These are phyloP conservation scores for Cylindricascospora bacillispora DNA, from an alignment of 1,139 yeast genomes.

Conservation along the genomic window DNA sequence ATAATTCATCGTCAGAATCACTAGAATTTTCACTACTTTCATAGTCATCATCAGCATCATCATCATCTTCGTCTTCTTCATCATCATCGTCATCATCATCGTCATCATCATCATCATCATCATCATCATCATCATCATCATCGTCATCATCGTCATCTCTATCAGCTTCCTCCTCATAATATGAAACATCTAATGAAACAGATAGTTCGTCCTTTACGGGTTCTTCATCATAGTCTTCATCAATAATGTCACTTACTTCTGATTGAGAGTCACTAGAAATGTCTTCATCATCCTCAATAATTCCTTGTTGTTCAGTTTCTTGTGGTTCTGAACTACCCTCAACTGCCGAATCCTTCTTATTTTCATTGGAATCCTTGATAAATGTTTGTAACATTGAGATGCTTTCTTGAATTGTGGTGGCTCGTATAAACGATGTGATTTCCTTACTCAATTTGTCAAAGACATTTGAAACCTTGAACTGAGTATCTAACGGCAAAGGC, in stretches of 20 bases:
- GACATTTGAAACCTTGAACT: conserved; percentile 38
- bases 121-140: conserved; percentile 6
- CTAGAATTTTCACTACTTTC: background rate
- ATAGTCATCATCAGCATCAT: background rate
- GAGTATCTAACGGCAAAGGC: conserved; percentile 56
- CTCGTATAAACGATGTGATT: conserved; percentile 29
- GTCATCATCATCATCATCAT: conserved; percentile 9
- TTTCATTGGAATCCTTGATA: conserved; percentile 8
- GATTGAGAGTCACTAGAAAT: background rate
- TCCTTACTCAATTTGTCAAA: conserved; percentile 23
- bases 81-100: conserved; percentile 13
- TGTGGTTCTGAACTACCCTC: background rate
- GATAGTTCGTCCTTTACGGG: conserved; percentile 6
- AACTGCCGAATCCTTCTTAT: background rate
- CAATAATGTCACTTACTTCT: background rate
- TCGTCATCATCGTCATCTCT: conserved; percentile 11
- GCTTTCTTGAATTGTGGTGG: conserved; percentile 33
- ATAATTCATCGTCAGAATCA: conserved; percentile 1
- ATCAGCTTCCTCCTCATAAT: conserved; percentile 7
- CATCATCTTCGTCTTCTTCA: background rate
- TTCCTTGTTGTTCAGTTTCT: background rate
- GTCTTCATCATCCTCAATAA: conserved; percentile 1
- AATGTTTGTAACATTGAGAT: conserved; percentile 28
- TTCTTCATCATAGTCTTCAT: conserved; percentile 2
- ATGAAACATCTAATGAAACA: conserved; percentile 5